These are phyloP conservation scores for Canavalia gladiata DNA, from an alignment of 306 rosid genomes.

Conservation along the genomic window DNA sequence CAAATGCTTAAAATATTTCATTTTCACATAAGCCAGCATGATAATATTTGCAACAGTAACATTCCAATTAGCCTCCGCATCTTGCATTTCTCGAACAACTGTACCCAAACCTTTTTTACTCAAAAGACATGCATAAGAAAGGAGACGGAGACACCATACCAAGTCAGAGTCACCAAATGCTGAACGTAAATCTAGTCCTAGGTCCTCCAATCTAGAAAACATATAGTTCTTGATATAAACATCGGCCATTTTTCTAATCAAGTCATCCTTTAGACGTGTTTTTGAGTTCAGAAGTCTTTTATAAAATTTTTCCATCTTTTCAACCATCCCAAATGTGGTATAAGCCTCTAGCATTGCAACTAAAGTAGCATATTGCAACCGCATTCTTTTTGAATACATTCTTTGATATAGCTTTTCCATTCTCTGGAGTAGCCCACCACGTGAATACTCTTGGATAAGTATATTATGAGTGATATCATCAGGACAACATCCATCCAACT, in stretches of 20 bases:
- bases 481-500: constrained; percentile 64
- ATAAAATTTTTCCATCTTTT: constrained; percentile 76
- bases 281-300: constrained; percentile 55
- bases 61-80: constrained; percentile 59
- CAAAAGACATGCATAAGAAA: constrained; percentile 72
- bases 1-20: constrained; percentile 71
- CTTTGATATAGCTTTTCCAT: constrained; percentile 68
- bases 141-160: constrained; percentile 74
- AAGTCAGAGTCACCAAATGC: constrained; percentile 59
- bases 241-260: constrained; percentile 69
- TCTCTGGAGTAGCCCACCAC: constrained; percentile 69
- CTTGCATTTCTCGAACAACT: constrained; percentile 63
- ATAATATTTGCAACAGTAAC: constrained; percentile 63
- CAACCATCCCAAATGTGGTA: constrained; percentile 69
- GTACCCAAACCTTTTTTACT: constrained; percentile 75
- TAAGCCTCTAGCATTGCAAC: constrained; percentile 80
- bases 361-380: constrained; percentile 66
- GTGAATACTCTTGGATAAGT: constrained; percentile 71
- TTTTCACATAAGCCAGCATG: constrained; percentile 72
- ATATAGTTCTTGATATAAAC: constrained; percentile 69
- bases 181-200: constrained; percentile 64
- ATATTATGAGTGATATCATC: constrained; percentile 74
- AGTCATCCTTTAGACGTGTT: constrained; percentile 61
- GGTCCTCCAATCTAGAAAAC: constrained; percentile 73
- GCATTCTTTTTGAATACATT: constrained; percentile 69